Base-by-base conservation (phyloP, 192 early-diverging fungal genomes). In the Coemansia sp. region DNA sequence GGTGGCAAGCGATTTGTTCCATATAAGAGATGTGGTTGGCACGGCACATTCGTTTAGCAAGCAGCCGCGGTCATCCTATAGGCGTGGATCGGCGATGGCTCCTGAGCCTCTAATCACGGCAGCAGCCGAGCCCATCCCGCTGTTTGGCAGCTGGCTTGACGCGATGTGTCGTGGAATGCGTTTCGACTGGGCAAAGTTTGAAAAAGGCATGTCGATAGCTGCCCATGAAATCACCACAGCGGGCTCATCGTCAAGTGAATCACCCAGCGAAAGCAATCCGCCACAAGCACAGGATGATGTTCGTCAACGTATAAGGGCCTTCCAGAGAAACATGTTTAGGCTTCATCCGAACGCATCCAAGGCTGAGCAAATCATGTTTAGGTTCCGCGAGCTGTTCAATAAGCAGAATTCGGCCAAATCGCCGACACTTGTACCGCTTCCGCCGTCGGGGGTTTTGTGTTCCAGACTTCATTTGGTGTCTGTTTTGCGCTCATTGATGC, bases 401-500 rank as follows among this genome's bases (percentile, higher is more conserved):
- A 68, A 58, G n/a, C 80, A 83, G 60, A 64, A 60, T 57, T 77
- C 80, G 45, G 35, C 80, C 5, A 64, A 63, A 15, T 54, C 70
- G 18, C 80, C 80, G 14, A 68, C 63, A 4, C 67, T 83, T 61
- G 63, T 83, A 34, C 68, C 66, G 43, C 59, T 83, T 51, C 75
- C 80, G 60, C 80, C 80, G 1, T 65, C 80, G 1, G 80, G 71
- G 1, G 18, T 83, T 32, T 11, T 83, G 59, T 83, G 80, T 60
- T 45, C 75, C 8, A 35, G 56, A 5, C 11, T 73, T 32, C 80
- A 83, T 34, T 59, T 83, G 59, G 66, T 83, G 8, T 45, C 72
- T 2, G 65, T 77, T 35, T 33, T 83, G 61, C 72, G 80, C 52
- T 83, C 80, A 56, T 52, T 83, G 57, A 83, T 83, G 80, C 71